These are phyloP conservation scores for Schizothecium vesticola DNA, from an alignment of 495 filamentous ascomycete species.

Conservation along the genomic window DNA sequence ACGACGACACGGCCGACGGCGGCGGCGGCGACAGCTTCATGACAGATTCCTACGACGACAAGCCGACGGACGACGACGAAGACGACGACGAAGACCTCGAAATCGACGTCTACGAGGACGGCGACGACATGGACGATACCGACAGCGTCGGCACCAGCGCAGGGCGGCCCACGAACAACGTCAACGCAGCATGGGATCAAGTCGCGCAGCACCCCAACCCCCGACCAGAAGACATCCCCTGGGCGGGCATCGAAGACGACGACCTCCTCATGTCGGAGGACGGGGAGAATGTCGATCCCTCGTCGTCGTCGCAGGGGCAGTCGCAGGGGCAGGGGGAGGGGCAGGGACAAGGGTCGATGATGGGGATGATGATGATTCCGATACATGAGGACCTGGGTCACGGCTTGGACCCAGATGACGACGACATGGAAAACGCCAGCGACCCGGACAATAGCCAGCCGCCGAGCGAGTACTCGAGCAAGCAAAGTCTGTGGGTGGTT, in stretches of 20 bases:
- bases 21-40: constrained; percentile 23
- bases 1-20: constrained; percentile 20
- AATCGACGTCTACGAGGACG: constrained; percentile 28
- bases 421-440: constrained; percentile 5
- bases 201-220: constrained; percentile 3
- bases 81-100: constrained; percentile 20
- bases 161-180: constrained; percentile 9
- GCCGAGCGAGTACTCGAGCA: constrained; percentile 31
- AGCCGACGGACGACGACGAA: constrained; percentile 19
- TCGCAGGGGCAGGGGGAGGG: background rate
- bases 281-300: constrained; percentile 39
- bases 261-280: constrained; percentile 22
- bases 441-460: constrained; percentile 21
- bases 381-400: constrained; percentile 21
- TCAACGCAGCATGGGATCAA: constrained; percentile 7
- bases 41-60: constrained; percentile 27
- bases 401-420: background rate
- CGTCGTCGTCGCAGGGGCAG: background rate
- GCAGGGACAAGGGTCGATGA: background rate
- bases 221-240: constrained; percentile 38
- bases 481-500: constrained; percentile 9
- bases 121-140: constrained; percentile 30
- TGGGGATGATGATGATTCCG: background rate
- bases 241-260: constrained; percentile 40
- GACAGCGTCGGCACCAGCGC: constrained; percentile 20